Evolutionary conservation across 768 basidiomycete species (phyloP), one percentile per base, ranked within the genome.

Genomic region (Dictyophora rubrovolvata): DNA sequence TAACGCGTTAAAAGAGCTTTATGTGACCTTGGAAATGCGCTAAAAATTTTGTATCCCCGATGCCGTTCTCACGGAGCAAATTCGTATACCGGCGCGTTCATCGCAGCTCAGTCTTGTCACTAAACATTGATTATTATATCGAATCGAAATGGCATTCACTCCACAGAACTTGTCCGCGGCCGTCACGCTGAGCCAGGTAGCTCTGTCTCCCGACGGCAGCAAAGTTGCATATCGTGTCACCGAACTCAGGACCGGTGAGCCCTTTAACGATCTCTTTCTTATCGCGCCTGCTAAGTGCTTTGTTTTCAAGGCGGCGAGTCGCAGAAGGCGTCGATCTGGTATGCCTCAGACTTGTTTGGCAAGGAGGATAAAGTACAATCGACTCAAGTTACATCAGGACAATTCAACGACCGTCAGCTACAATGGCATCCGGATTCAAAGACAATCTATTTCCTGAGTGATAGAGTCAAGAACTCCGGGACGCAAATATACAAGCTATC

Each of bases 361-460:
- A 56, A 61, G 36, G 55, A 18, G 5, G 55, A 54, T 55, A 61
- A 51, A 20, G 60, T 42, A 12, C 14, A 42, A 42, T 14, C 60
- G 48, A 48, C 37, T 14, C 60, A 61, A 42, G 47, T 61, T 23
- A 61, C 60, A 17, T 56, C 54, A 4, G 60, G 60, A 21, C 46
- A 51, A 37, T 61, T 56, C 55, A 56, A 61, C 42, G 60, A 61
- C 35, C 34, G 17, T 23, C 21, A 36, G 18, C 35, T 48, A 35
- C 35, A 34, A 5, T 61, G 54, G 54, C 28, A 50, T 35, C 55
- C 42, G 16, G 53, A 61, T 28, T 33, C 46, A 4, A 17, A 56
- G 35, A 48, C 18, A 28, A n/a, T 61, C 14, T 56, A 37, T 49
- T 61, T 60, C 42, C 48, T 61, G 48, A 61, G 60, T 37, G 60